Percentiles rank a stretch among this genome's conserved stretches.
phyloP scores from a whole-genome alignment of 148 eudicot genomes.

The Rhododendron mucronatum region DNA sequence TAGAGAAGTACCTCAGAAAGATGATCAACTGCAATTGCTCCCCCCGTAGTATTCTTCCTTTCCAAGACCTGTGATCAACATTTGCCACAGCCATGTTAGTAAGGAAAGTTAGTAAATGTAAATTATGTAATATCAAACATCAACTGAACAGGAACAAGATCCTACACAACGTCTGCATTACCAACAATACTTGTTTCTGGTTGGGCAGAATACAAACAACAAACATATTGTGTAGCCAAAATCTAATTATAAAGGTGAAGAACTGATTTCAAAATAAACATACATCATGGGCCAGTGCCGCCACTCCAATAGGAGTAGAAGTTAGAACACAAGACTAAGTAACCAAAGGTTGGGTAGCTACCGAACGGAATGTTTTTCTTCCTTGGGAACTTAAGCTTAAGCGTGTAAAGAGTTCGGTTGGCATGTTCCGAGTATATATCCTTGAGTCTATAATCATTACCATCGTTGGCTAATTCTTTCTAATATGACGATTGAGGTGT shows the following conservation, averaged over 20 bases:
- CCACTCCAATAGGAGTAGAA: neutral
- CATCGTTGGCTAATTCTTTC: neutral
- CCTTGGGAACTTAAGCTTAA: neutral
- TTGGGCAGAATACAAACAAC: neutral
- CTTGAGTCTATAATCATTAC: neutral
- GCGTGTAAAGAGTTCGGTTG: neutral
- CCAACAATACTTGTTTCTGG: neutral
- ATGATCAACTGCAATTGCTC: constrained; percentile 49
- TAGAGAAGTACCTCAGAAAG: constrained; percentile 50
- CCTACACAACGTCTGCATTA: neutral
- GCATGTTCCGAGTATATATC: neutral
- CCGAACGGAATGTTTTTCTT: neutral
- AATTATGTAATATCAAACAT: neutral
- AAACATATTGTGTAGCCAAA: neutral
- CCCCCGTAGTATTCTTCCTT: constrained; percentile 43
- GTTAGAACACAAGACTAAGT: neutral
- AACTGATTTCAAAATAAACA: neutral
- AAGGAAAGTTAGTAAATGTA: neutral
- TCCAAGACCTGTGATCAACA: constrained; percentile 65
- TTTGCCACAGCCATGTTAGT: neutral
- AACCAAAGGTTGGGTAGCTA: neutral
- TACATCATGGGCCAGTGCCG: neutral
- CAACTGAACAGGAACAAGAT: neutral
- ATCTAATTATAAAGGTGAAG: neutral
- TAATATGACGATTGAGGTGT: neutral